Conservation (phyloP, 768 basidiomycete species). For the Tephrocybe sp. region DNA sequence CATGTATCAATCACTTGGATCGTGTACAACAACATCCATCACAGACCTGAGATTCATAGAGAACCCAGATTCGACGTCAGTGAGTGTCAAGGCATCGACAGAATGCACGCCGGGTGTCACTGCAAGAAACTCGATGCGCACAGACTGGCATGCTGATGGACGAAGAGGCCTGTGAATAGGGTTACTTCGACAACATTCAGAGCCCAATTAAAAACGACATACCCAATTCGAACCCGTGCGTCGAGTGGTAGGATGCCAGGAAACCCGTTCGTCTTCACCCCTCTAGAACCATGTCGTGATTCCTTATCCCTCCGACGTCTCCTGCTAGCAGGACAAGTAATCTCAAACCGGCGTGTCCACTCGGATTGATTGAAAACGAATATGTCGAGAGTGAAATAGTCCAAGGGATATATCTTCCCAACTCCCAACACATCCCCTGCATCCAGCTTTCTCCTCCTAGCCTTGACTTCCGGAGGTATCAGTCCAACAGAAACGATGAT, state of each 20-base stretch:
- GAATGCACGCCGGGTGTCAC: conserved; percentile 77
- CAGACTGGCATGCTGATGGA: conserved; percentile 82
- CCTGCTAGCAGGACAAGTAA: conserved; percentile 60
- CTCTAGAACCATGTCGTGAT: conserved; percentile 25
- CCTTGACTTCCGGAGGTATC: conserved; percentile 25
- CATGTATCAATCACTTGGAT: conserved; percentile 33
- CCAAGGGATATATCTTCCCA: conserved; percentile 65
- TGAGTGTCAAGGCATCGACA: conserved; percentile 67
- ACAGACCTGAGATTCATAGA: conserved; percentile 73
- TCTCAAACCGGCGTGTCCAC: conserved; percentile 75
- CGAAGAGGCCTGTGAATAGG: conserved; percentile 57
- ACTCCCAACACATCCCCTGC: conserved; percentile 22
- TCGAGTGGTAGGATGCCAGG: conserved; percentile 76
- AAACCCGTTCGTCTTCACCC: conserved; percentile 36
- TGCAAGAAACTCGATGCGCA: conserved; percentile 83
- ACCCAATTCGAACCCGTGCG: conserved; percentile 79
- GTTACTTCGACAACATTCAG: background rate
- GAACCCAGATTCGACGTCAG: conserved; percentile 71
- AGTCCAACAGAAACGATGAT: conserved; percentile 71
- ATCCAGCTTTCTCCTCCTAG: conserved; percentile 19
- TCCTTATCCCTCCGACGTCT: conserved; percentile 34
- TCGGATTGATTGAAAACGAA: conserved; percentile 83
- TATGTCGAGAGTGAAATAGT: conserved; percentile 78
- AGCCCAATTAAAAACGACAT: conserved; percentile 27
- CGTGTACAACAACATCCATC: conserved; percentile 73